These are phyloP conservation scores for Fonsecaea nubica DNA, from an alignment of 2,329 filamentous ascomycete genomes.

Conservation along the genomic window DNA sequence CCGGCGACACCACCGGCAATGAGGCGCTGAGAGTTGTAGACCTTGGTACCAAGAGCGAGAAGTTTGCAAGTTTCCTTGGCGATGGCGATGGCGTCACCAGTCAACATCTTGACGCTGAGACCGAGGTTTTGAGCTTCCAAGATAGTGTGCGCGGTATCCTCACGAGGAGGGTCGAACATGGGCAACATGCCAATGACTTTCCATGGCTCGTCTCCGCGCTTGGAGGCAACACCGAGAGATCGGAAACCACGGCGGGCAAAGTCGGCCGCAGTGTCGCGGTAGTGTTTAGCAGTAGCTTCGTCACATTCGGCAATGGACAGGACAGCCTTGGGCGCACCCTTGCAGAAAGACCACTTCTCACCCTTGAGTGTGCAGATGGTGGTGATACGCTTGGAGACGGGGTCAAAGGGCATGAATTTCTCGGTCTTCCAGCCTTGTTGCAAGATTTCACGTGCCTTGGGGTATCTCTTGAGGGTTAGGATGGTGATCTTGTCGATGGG, in stretches of 20 bases:
- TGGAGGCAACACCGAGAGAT: conserved; percentile 77
- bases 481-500: conserved; percentile 82
- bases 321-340: conserved; percentile 79
- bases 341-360: conserved; percentile 74
- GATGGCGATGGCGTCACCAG: conserved; percentile 79
- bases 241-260: conserved; percentile 82
- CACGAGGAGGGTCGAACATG: conserved; percentile 80
- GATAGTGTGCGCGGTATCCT: conserved; percentile 79
- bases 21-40: conserved; percentile 79
- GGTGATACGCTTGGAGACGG: conserved; percentile 80
- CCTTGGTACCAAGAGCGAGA: conserved; percentile 78
- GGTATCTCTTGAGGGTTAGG: conserved; percentile 75
- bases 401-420: conserved; percentile 79
- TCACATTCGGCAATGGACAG: conserved; percentile 72
- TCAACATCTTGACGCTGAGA: conserved; percentile 81
- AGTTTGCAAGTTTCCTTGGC: conserved; percentile 84
- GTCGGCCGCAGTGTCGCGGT: conserved; percentile 75
- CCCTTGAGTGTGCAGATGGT: conserved; percentile 71
- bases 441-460: conserved; percentile 77
- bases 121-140: conserved; percentile 76
- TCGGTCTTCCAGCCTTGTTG: conserved; percentile 76
- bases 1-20: conserved; percentile 77
- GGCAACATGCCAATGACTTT: conserved; percentile 76
- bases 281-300: conserved; percentile 68
- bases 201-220: conserved; percentile 78